A percentile compares a stretch with the other conserved stretches of the same genome.
These are phyloP conservation scores for Aureobasidium sp. DNA, from an alignment of 2,329 filamentous ascomycete species.

Conservation along the genomic window DNA sequence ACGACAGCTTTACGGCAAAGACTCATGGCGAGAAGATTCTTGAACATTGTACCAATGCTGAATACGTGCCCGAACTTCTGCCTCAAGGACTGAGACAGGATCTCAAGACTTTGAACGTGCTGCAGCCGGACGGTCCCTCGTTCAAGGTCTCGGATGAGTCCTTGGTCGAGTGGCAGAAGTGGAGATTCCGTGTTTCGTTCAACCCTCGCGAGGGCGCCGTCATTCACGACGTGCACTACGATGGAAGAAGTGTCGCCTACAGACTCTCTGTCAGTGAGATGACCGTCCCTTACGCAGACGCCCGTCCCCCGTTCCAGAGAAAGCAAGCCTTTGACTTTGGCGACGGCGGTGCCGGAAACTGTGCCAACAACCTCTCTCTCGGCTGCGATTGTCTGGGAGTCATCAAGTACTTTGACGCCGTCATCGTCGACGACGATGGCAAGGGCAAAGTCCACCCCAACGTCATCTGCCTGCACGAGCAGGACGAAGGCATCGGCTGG, in stretches of 20 bases:
- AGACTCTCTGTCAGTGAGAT: constrained; percentile 61
- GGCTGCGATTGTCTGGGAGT: constrained; percentile 59
- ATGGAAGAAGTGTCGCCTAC: constrained; percentile 56
- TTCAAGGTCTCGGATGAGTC: constrained; percentile 47
- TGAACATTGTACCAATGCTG: constrained; percentile 42
- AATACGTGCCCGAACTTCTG: constrained; percentile 39
- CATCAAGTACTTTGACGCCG: constrained; percentile 47
- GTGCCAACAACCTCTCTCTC: constrained; percentile 56
- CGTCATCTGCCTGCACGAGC: constrained; percentile 59
- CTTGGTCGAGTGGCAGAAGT: constrained; percentile 40
- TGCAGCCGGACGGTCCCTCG: constrained; percentile 60
- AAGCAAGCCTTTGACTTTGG: constrained; percentile 66
- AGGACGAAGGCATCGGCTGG: constrained; percentile 60
- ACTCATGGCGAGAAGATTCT: constrained; percentile 30
- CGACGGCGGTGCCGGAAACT: constrained; percentile 55
- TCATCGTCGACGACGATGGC: constrained; percentile 45
- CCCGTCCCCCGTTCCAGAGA: constrained; percentile 53
- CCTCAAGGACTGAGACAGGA: constrained; percentile 31
- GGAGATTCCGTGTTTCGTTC: constrained; percentile 57
- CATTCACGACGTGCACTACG: constrained; percentile 60
- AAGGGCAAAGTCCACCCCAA: constrained; percentile 46
- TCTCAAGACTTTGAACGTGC: constrained; percentile 61
- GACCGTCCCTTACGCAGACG: constrained; percentile 34
- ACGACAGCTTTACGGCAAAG: constrained; percentile 27
- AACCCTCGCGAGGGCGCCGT: constrained; percentile 62